Conservation (phyloP, 2,329 filamentous ascomycete genomes). For the Hymenoscyphus salicellus region DNA sequence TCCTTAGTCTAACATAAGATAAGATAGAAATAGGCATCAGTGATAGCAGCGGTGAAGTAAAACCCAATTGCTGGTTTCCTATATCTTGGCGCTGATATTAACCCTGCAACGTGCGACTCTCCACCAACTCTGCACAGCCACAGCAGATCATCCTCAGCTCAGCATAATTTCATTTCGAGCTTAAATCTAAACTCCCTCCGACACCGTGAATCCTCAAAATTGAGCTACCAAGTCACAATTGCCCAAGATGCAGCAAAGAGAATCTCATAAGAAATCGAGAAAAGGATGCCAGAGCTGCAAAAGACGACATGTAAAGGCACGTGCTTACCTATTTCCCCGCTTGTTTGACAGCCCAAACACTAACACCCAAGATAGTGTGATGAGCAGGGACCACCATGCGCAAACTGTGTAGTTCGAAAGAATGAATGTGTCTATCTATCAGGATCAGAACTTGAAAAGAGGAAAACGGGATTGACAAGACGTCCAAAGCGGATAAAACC, state of each 20-base stretch:
- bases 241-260: background rate
- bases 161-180: background rate
- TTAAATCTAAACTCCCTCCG: background rate
- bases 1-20: too few species aligned
- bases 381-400: background rate
- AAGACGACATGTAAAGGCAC: conserved; percentile 3
- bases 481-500: background rate
- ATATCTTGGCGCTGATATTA: too few species aligned
- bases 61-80: too few species aligned
- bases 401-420: background rate
- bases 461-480: background rate
- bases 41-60: too few species aligned
- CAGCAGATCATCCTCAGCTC: background rate
- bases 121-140: background rate
- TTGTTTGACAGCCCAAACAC: background rate
- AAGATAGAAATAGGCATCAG: too few species aligned
- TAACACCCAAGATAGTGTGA: background rate
- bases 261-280: background rate
- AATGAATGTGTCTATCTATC: background rate
- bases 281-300: conserved; percentile 4
- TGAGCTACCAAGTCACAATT: too few species aligned
- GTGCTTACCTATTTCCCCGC: background rate
- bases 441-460: background rate
- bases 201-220: background rate
- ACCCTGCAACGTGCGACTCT: too few species aligned